phyloP scores from a whole-genome alignment of 495 filamentous ascomycete species.

The Neurospora sp. region DNA sequence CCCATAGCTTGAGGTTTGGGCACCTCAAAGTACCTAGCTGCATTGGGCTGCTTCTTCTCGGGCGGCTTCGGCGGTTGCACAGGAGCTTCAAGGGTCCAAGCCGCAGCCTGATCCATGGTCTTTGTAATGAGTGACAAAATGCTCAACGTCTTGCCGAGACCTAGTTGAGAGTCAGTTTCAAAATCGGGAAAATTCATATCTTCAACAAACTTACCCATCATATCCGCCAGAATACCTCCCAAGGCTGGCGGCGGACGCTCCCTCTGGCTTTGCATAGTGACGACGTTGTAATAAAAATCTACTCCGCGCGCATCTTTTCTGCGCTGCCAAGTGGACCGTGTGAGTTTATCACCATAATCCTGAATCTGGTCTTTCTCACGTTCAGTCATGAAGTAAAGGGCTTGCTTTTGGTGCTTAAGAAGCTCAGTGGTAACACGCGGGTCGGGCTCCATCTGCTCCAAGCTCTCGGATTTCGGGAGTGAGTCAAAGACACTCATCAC shows the following conservation, averaged over 20 bases:
- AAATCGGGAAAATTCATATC: background rate
- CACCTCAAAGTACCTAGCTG: conserved; percentile 25
- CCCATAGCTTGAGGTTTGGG: conserved; percentile 23
- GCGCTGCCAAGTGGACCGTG: conserved; percentile 67
- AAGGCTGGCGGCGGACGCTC: conserved; percentile 58
- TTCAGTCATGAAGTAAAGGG: conserved; percentile 76
- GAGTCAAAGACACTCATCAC: conserved; percentile 82
- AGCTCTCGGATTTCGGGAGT: conserved; percentile 58
- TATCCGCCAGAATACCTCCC: conserved; percentile 90
- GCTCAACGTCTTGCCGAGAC: conserved; percentile 86
- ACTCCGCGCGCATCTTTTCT: conserved; percentile 41
- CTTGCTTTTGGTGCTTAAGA: conserved; percentile 85
- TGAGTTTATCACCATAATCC: conserved; percentile 33
- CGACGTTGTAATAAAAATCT: conserved; percentile 63
- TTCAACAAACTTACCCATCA: conserved; percentile 54
- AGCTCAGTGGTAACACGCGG: conserved; percentile 54
- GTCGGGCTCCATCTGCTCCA: conserved; percentile 65
- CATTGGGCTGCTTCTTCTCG: conserved; percentile 24
- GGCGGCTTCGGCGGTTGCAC: conserved; percentile 27
- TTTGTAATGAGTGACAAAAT: conserved; percentile 66
- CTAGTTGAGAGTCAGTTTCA: background rate
- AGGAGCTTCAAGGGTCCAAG: conserved; percentile 42
- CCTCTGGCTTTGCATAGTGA: conserved; percentile 58
- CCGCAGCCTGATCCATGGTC: conserved; percentile 46
- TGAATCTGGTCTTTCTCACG: conserved; percentile 50